phyloP scores from a whole-genome alignment of 169 alveolate species.

The Eimeria falciformis region DNA sequence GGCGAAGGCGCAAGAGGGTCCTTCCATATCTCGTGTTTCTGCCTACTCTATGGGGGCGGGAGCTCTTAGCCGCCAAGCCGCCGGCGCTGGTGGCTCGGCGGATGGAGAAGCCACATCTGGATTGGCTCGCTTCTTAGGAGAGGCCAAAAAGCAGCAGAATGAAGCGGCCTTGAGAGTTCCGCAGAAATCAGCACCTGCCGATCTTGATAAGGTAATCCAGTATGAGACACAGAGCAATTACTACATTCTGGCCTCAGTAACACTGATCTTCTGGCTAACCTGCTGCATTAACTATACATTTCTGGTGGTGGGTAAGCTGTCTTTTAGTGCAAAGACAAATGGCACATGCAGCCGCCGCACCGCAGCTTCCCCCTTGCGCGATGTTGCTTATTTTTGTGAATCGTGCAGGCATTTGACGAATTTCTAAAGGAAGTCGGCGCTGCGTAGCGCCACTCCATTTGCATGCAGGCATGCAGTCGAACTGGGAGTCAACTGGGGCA shows the following conservation, averaged over 20 bases:
- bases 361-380: background rate
- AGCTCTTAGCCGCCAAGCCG: constrained; percentile 54
- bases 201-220: constrained; percentile 25
- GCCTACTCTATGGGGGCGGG: constrained; percentile 55
- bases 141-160: constrained; percentile 29
- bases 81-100: constrained; percentile 12
- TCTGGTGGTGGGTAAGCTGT: no score
- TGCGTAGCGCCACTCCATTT: background rate
- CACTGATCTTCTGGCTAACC: no score
- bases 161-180: constrained; percentile 16
- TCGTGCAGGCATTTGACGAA: constrained; percentile 54
- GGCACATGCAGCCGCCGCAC: background rate
- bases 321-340: no score
- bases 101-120: constrained; percentile 1
- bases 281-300: no score
- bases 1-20: constrained; percentile 33
- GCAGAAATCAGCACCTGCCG: constrained; percentile 28
- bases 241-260: no score
- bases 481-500: no score
- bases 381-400: background rate
- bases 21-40: constrained; percentile 57
- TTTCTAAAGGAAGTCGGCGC: constrained; percentile 68
- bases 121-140: constrained; percentile 31
- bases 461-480: no score
- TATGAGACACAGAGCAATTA: background rate